Evolutionary conservation across 495 filamentous ascomycete genomes (phyloP), one percentile per base, ranked within the genome.

Genomic region (Penicillium soppii): DNA sequence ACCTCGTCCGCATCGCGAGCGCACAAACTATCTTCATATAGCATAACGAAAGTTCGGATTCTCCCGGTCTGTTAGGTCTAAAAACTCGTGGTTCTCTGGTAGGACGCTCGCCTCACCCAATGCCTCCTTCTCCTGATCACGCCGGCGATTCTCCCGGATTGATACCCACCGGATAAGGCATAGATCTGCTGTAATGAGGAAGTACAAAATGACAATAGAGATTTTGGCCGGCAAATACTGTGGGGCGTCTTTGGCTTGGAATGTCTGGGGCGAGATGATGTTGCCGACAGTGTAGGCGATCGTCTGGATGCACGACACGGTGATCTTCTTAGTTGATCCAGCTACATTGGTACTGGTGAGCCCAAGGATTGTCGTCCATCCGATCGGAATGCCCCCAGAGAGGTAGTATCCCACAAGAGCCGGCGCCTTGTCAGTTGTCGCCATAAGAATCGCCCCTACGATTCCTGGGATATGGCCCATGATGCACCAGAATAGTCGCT

Each of bases 321-420:
- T 58, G 2, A 59, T 60, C 45, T 82, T 82, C 61, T 84, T 84
- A 9, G 81, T 82, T 63, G 80, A 84, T 23, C 80, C 80, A 4
- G 77, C 73, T 1, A 81, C 70, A 37, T 84, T 82, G 21, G 67
- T 74, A 0, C 63, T 67, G 25, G 79, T 77, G 12, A 80, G 58
- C 6, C 66, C 68, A 7, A 81, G 61, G 0, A 81, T 42, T 2
- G 71, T 70, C 1, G 78, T 75, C 56, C 80, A 81, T 8, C 72
- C 68, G 30, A 70, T 75, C 6, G 75, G 61, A 30, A 53, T 52
- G 8, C 71, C 64, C 38, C 73, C 65, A 7, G 70, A 74, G 2
- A 80, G 43, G 47, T 82, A 82, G 62, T 79, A 80, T 2, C 76
- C 76, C 1, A 64, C 66, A 21, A 82, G 70, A 13, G 73, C 58